Base-by-base conservation (phyloP, 2,329 filamentous ascomycete genomes). In the Pseudogymnoascus pannorum region DNA sequence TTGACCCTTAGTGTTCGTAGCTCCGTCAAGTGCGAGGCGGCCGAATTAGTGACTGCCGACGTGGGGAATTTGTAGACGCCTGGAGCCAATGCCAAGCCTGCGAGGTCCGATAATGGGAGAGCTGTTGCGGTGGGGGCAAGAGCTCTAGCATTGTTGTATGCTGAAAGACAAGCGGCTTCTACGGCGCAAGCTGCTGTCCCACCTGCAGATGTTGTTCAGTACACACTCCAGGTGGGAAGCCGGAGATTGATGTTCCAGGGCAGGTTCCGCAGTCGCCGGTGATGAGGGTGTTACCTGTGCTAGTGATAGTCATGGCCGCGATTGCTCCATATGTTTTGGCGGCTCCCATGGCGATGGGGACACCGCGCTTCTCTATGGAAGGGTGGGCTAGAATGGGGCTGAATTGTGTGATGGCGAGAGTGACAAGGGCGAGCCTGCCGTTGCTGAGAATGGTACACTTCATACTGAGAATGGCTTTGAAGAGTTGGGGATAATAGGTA, bases 11-110 rank as follows among this genome's bases (percentile, higher is more conserved):
- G 64, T 5, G 38, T 64, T 64, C n/a, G 18, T 24, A 11, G 58
- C n/a, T 9, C 58, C 66, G 31, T 67, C 54, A 22, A 66, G 59
- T 29, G 66, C 66, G 20, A 64, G 29, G 14, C 40, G 8, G 26
- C 44, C 8, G 62, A 31, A 12, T 62, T 57, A 14, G 44, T 26
- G 14, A 14, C 60, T 8, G 26, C 38, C 3, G 60, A 20, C 6
- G 60, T 29, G 18, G 62, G 60, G 36, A 64, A 64, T 6, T 40
- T 58, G 24, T 64, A 64, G n/a, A 62, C 60, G 40, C 62, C 62
- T n/a, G 60, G 60, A 40, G n/a, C 8, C 1, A 64, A 44, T 4
- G 58, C 40, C 8, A 48, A 9, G 7, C 60, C 62, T 22, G 33
- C 62, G n/a, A 62, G 62, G 36, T 62, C 48, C 11, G 57, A 31